A percentile compares a stretch with the other conserved stretches of the same genome.
Conservation (phyloP, 2,329 filamentous ascomycete genomes). For the Colletotrichum higginsianum region DNA sequence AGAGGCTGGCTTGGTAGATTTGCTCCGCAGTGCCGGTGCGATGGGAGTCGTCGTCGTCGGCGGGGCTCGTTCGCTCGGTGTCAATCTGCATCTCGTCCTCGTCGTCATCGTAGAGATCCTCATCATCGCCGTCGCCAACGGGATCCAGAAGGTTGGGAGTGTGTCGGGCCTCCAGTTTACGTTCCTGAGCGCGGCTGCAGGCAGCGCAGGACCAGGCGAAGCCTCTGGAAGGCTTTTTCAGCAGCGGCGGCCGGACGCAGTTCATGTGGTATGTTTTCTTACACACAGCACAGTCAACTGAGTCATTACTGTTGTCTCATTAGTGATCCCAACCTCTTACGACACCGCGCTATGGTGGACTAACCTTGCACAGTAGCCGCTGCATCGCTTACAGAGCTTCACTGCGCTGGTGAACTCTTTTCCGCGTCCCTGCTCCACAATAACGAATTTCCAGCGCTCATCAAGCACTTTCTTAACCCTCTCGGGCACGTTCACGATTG, state of each 20-base stretch:
- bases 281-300: constrained; percentile 97
- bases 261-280: constrained; percentile 98
- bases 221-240: constrained; percentile 96
- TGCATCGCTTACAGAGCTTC: constrained; percentile 95
- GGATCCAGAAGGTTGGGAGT: constrained; percentile 83
- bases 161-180: constrained; percentile 89
- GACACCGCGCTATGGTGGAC: constrained; percentile 46
- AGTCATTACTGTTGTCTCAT: constrained; percentile 78
- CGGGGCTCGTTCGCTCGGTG: constrained; percentile 76
- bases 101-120: constrained; percentile 77
- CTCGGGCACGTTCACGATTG: constrained; percentile 96
- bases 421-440: constrained; percentile 92
- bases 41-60: constrained; percentile 69
- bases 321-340: constrained; percentile 30
- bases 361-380: constrained; percentile 91
- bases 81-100: constrained; percentile 74
- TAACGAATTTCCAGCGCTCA: constrained; percentile 95
- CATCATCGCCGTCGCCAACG: constrained; percentile 75
- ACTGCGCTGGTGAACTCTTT: constrained; percentile 97
- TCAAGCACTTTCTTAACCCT: constrained; percentile 96
- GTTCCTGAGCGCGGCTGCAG: constrained; percentile 95
- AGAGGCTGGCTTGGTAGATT: constrained; percentile 91
- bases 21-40: constrained; percentile 83
- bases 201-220: constrained; percentile 98
- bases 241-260: constrained; percentile 90